phyloP scores from a whole-genome alignment of 2,329 filamentous ascomycete species.

The Cladobotryum protrusum region DNA sequence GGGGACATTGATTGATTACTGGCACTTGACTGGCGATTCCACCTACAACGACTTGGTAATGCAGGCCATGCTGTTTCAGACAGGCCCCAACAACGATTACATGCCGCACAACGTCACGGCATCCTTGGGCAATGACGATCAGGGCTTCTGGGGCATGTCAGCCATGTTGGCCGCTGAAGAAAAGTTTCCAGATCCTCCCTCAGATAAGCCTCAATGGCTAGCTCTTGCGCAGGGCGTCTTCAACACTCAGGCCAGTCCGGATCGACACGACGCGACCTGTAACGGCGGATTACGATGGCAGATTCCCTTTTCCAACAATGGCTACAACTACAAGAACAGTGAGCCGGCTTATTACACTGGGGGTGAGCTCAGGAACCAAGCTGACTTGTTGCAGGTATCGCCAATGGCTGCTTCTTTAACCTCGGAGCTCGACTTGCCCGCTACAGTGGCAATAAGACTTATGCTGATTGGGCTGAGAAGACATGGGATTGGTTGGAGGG shows the following conservation, averaged over 20 bases:
- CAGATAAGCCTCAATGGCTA: conserved; percentile 46
- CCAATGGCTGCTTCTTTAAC: conserved; percentile 59
- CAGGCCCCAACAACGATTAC: conserved; percentile 46
- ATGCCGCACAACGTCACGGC: conserved; percentile 49
- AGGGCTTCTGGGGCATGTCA: conserved; percentile 62
- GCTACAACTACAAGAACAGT: conserved; percentile 70
- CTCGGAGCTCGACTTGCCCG: conserved; percentile 62
- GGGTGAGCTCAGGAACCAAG: background rate
- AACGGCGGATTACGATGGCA: conserved; percentile 69
- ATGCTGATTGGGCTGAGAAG: conserved; percentile 56
- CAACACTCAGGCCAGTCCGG: conserved; percentile 46
- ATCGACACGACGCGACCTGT: conserved; percentile 51
- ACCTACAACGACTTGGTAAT: conserved; percentile 51
- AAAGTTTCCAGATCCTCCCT: conserved; percentile 49
- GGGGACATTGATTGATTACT: conserved; percentile 58
- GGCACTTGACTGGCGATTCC: conserved; percentile 53
- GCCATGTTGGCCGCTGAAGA: conserved; percentile 54
- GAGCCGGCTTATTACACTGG: conserved; percentile 7
- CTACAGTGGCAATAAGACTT: conserved; percentile 62
- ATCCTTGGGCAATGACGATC: conserved; percentile 57
- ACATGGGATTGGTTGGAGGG: conserved; percentile 55
- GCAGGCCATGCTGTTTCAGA: conserved; percentile 46
- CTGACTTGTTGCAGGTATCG: conserved; percentile 29
- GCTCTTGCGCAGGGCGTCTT: conserved; percentile 59
- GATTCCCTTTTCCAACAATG: conserved; percentile 66